Evolutionary conservation across 2,329 filamentous ascomycete genomes (phyloP).

Genomic region (Sporothrix brunneoviolacea): DNA sequence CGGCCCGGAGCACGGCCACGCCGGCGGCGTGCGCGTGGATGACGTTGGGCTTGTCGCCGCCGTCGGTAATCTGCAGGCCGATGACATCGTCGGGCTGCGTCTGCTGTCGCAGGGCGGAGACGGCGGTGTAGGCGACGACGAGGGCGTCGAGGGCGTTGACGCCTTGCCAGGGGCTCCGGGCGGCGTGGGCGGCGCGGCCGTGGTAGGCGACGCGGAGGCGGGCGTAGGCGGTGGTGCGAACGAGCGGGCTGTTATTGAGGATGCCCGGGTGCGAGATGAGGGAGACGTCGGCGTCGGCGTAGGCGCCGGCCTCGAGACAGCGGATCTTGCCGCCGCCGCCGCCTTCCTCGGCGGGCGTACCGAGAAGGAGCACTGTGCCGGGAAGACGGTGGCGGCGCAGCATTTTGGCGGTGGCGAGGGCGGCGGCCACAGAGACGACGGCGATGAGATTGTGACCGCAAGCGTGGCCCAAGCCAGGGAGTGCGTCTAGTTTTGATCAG

Average conservation of each 20-base stretch:
- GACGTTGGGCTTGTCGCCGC: conserved; percentile 1
- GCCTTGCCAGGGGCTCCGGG: too few relatives aligned
- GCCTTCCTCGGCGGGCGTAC: conserved; percentile 4
- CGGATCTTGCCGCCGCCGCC: conserved; percentile 4
- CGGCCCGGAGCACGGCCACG: too few relatives aligned
- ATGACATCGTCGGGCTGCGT: conserved; percentile 6
- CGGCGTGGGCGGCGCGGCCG: background rate
- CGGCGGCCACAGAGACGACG: background rate
- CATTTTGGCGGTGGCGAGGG: too few relatives aligned
- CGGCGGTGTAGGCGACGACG: too few relatives aligned
- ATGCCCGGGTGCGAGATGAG: too few relatives aligned
- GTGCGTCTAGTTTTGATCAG: too few relatives aligned
- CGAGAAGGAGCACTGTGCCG: background rate
- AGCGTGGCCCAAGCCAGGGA: background rate
- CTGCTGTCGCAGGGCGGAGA: background rate
- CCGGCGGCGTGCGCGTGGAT: background rate
- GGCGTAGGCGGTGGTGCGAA: too few relatives aligned
- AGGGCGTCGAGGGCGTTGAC: too few relatives aligned
- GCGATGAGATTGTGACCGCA: conserved; percentile 7
- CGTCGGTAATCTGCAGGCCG: conserved; percentile 1
- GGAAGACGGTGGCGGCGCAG: background rate
- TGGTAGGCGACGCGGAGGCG: too few relatives aligned
- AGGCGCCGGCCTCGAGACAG: background rate
- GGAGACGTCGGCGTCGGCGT: background rate
- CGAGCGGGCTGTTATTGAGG: too few relatives aligned